Evolutionary conservation across 2,329 filamentous ascomycete species (phyloP).

Genomic region (Ambrosiella xylebori): DNA sequence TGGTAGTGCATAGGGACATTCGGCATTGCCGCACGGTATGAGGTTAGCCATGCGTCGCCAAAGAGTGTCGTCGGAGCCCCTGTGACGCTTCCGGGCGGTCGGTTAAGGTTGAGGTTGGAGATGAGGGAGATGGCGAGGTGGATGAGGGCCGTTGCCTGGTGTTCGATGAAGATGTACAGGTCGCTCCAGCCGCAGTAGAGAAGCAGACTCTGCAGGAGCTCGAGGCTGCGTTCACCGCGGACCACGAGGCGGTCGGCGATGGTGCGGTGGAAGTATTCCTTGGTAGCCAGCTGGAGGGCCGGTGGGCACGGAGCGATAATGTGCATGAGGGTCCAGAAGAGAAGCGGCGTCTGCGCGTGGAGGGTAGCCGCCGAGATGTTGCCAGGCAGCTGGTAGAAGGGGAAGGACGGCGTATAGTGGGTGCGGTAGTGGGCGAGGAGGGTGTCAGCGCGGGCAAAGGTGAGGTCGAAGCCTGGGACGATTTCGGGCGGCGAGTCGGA

Average conservation of each 20-base stretch:
- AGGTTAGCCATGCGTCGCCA: constrained; percentile 19
- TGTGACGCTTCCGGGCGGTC: constrained; percentile 15
- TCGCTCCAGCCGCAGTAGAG: constrained; percentile 25
- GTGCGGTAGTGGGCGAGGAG: constrained; percentile 21
- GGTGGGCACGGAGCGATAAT: constrained; percentile 20
- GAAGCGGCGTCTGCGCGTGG: constrained; percentile 19
- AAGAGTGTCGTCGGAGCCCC: constrained; percentile 19
- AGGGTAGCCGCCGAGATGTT: constrained; percentile 17
- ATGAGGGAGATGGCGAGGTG: constrained; percentile 24
- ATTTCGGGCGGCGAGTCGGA: constrained; percentile 15
- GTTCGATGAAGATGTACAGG: constrained; percentile 23
- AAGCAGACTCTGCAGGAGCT: constrained; percentile 24
- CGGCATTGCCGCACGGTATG: constrained; percentile 13
- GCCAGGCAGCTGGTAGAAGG: constrained; percentile 22
- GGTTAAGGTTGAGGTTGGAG: constrained; percentile 23
- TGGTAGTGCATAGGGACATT: constrained; percentile 15
- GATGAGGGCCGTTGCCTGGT: constrained; percentile 22
- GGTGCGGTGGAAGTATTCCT: constrained; percentile 22
- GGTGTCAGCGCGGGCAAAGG: constrained; percentile 19
- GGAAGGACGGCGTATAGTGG: constrained; percentile 21
- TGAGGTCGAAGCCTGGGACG: constrained; percentile 22
- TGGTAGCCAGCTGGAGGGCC: constrained; percentile 19
- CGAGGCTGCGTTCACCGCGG: constrained; percentile 21
- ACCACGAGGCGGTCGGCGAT: constrained; percentile 24
- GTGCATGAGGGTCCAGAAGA: constrained; percentile 25